Conservation (phyloP, 495 filamentous ascomycete species). For the Xylaria venustula region DNA sequence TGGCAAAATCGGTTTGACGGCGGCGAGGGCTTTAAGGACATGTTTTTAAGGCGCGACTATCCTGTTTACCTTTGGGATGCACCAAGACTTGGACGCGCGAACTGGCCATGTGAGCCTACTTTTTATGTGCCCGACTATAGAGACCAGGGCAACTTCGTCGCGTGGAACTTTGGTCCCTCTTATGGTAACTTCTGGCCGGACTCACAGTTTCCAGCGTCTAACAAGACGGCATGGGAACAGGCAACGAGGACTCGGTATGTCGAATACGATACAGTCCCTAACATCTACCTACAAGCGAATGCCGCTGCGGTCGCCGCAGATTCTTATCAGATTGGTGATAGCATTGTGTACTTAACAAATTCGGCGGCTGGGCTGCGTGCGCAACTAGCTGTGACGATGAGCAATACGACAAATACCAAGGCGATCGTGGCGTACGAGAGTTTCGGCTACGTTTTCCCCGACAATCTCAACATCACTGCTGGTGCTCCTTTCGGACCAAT, state of each 20-base stretch:
- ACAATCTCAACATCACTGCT: conserved; percentile 35
- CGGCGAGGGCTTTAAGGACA: conserved; percentile 50
- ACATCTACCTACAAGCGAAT: conserved; percentile 38
- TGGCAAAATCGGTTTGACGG: conserved; percentile 51
- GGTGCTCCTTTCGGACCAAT: conserved; percentile 33
- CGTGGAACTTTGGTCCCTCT: conserved; percentile 46
- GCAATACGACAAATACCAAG: conserved; percentile 45
- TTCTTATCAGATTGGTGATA: conserved; percentile 40
- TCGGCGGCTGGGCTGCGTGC: conserved; percentile 45
- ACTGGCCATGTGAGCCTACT: conserved; percentile 42
- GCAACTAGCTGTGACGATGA: conserved; percentile 37
- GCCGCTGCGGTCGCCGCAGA: conserved; percentile 45
- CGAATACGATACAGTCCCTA: conserved; percentile 41
- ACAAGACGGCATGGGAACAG: conserved; percentile 40
- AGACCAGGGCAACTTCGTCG: conserved; percentile 43
- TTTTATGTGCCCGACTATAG: conserved; percentile 36
- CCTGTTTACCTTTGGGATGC: conserved; percentile 51
- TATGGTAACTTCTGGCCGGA: conserved; percentile 42
- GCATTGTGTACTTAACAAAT: conserved; percentile 46
- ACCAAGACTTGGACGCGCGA: conserved; percentile 45
- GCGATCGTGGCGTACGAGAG: conserved; percentile 49
- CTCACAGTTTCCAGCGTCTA: conserved; percentile 40
- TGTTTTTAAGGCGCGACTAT: conserved; percentile 47
- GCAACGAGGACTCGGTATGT: conserved; percentile 43
- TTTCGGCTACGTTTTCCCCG: conserved; percentile 46